Percentiles rank a stretch among this genome's conserved stretches.
Evolutionary conservation across 2,329 filamentous ascomycete genomes (phyloP).

Genomic region (Monosporascus sp.): DNA sequence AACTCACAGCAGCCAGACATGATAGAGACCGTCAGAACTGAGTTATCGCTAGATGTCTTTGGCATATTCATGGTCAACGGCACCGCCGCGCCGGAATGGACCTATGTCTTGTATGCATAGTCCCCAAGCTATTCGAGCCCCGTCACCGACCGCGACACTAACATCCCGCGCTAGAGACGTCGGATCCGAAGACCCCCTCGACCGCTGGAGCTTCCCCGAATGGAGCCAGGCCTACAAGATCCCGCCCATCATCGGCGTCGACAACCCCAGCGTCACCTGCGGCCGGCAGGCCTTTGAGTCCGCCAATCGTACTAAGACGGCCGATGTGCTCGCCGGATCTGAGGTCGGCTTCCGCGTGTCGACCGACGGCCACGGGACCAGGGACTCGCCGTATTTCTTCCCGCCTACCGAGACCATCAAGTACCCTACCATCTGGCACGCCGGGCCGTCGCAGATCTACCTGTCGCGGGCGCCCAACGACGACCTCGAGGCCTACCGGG

Average conservation of each 20-base stretch:
- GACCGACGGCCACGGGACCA: too few relatives aligned
- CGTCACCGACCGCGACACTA: too few relatives aligned
- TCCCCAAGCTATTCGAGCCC: too few relatives aligned
- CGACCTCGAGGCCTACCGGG: background rate
- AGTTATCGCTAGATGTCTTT: too few relatives aligned
- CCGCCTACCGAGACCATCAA: background rate
- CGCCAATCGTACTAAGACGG: background rate
- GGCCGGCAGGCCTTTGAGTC: background rate
- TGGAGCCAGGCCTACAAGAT: background rate
- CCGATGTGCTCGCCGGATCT: constrained; percentile 1
- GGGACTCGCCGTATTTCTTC: background rate
- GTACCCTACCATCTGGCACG: background rate
- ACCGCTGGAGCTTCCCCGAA: too few relatives aligned
- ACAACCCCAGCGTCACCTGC: constrained; percentile 1
- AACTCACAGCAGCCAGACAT: too few relatives aligned
- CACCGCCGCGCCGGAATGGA: too few relatives aligned
- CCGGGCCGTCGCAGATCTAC: constrained; percentile 1
- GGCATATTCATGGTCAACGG: too few relatives aligned
- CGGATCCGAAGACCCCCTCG: too few relatives aligned
- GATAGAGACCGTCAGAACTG: too few relatives aligned
- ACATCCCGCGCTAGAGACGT: too few relatives aligned
- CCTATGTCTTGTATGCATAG: too few relatives aligned
- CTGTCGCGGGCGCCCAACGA: constrained; percentile 1
- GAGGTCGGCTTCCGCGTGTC: constrained; percentile 3
- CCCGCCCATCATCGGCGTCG: background rate